Conservation (phyloP, 768 basidiomycete species). For the Trametes cubensis region DNA sequence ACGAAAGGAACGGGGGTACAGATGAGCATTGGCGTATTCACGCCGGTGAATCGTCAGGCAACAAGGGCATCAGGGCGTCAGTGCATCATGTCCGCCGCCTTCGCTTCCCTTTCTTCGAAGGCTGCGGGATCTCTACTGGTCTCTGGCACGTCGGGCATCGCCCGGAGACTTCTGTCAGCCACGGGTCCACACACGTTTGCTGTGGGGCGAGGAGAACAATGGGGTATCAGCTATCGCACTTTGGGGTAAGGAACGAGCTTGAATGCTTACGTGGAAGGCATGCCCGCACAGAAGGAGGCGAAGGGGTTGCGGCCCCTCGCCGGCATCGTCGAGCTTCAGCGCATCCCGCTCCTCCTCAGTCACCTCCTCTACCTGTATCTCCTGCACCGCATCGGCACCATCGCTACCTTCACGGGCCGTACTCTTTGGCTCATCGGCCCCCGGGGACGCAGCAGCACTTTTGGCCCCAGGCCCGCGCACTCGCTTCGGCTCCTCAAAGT, state of each 20-base stretch:
- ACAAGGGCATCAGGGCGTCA: not conserved
- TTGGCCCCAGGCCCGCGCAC: conserved; percentile 38
- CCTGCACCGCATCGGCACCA: conserved; percentile 32
- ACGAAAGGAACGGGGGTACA: too few species aligned
- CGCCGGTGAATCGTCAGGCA: not conserved
- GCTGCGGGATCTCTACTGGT: conserved; percentile 52
- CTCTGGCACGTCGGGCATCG: conserved; percentile 88
- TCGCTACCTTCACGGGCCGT: not conserved
- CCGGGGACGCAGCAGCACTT: conserved; percentile 10
- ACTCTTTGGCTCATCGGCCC: not conserved
- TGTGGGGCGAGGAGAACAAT: conserved; percentile 16
- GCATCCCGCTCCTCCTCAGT: conserved; percentile 45
- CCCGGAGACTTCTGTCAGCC: conserved; percentile 83
- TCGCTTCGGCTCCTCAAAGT: conserved; percentile 74
- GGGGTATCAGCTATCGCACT: too few species aligned
- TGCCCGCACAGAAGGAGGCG: conserved; percentile 80
- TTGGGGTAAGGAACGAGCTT: not conserved
- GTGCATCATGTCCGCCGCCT: conserved; percentile 7
- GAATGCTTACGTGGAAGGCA: conserved; percentile 79
- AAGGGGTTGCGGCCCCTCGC: conserved; percentile 76
- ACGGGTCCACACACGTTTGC: conserved; percentile 90
- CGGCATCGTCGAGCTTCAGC: conserved; percentile 67
- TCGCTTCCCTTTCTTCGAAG: conserved; percentile 25
- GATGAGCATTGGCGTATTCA: too few species aligned
- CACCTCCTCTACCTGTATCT: conserved; percentile 33